A percentile compares a stretch with the other conserved stretches of the same genome.
phyloP scores from a whole-genome alignment of 176 grass and related monocot species.

The Rhipidocladum racemiflorum region DNA sequence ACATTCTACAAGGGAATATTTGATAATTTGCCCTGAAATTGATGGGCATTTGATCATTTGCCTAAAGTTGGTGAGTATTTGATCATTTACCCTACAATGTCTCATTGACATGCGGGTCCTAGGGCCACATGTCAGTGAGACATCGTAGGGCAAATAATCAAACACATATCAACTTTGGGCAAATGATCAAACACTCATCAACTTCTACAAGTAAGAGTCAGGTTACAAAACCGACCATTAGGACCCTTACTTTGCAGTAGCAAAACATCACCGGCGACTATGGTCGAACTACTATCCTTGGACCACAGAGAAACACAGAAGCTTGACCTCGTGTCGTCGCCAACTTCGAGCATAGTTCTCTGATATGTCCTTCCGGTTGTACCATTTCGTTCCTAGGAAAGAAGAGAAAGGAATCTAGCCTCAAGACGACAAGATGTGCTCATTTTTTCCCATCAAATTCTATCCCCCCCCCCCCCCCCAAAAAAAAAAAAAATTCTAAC shows the following conservation, averaged over 20 bases:
- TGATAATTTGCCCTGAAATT: too few relatives aligned
- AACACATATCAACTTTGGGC: too few relatives aligned
- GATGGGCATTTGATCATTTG: too few relatives aligned
- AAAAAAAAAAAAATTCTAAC: not conserved
- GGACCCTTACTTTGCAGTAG: conserved; percentile 56
- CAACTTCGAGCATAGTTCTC: conserved; percentile 41
- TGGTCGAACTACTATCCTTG: conserved; percentile 23
- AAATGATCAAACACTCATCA: too few relatives aligned
- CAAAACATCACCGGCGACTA: conserved; percentile 44
- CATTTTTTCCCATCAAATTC: not conserved
- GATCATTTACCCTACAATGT: too few relatives aligned
- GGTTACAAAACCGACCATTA: not conserved
- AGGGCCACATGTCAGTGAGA: too few relatives aligned
- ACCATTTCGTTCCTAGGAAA: conserved; percentile 40
- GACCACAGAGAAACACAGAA: conserved; percentile 56
- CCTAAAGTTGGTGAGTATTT: too few relatives aligned
- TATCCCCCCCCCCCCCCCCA: not conserved
- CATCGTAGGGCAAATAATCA: too few relatives aligned
- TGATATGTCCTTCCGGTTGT: conserved; percentile 33
- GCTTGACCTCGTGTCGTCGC: conserved; percentile 48
- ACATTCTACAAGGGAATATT: not conserved
- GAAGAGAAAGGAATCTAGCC: not conserved
- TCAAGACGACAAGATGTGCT: not conserved
- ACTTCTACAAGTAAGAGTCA: not conserved
- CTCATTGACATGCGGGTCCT: too few relatives aligned